Evolutionary conservation across 2,329 filamentous ascomycete genomes (phyloP).

Genomic region (Cercospora zeina): DNA sequence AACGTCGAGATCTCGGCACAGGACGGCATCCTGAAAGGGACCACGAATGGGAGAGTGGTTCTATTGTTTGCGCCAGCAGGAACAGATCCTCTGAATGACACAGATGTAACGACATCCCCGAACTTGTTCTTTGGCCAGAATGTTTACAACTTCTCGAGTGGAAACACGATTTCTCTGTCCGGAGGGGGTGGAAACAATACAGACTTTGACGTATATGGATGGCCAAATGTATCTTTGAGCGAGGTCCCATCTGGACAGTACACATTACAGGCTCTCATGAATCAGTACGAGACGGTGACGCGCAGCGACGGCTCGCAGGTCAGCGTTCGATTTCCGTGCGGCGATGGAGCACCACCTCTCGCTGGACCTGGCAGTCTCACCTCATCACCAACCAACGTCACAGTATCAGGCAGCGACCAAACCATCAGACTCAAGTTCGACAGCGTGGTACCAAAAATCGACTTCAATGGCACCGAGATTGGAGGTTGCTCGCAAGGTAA

Average conservation of each 20-base stretch:
- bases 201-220: constrained; percentile 40
- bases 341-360: constrained; percentile 40
- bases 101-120: constrained; percentile 41
- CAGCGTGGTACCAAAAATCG: constrained; percentile 32
- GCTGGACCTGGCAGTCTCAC: constrained; percentile 39
- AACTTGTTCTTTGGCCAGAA: constrained; percentile 45
- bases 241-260: constrained; percentile 40
- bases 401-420: constrained; percentile 37
- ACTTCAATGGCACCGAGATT: constrained; percentile 41
- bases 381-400: constrained; percentile 34
- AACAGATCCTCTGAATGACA: constrained; percentile 41
- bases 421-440: constrained; percentile 39
- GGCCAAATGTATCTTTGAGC: constrained; percentile 39
- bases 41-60: constrained; percentile 39
- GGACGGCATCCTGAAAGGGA: constrained; percentile 34
- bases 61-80: constrained; percentile 42
- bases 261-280: constrained; percentile 42
- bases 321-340: constrained; percentile 43
- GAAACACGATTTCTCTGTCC: constrained; percentile 32
- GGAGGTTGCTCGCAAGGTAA: constrained; percentile 45
- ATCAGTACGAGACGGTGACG: constrained; percentile 40
- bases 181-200: constrained; percentile 36
- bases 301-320: constrained; percentile 43
- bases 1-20: constrained; percentile 36
- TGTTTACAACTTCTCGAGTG: constrained; percentile 36